Evolutionary conservation across 352 stramenopile genomes (phyloP).

Genomic region (Phytophthora idaei): DNA sequence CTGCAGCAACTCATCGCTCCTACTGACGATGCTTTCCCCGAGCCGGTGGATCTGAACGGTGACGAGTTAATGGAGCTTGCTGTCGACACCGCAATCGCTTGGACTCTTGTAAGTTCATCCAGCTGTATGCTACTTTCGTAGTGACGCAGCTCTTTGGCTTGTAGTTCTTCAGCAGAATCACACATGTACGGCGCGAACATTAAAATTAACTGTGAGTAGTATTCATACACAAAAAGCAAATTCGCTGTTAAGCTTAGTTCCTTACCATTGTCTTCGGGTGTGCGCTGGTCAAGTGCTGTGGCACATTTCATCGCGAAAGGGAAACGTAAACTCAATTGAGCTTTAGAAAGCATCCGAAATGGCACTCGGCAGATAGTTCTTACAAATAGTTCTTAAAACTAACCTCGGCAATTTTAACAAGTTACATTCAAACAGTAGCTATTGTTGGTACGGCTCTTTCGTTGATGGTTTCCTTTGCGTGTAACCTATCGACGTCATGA

Average conservation of each 20-base stretch:
- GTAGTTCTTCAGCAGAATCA: no score
- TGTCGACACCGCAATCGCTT: conserved; percentile 3
- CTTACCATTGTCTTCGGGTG: no score
- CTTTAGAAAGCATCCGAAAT: no score
- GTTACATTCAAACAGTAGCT: background rate
- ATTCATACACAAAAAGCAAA: no score
- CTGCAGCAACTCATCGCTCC: conserved; percentile 8
- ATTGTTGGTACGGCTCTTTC: background rate
- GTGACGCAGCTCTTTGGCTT: background rate
- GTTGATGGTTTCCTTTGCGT: background rate
- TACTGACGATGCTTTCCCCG: background rate
- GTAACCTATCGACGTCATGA: background rate
- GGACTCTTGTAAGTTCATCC: background rate
- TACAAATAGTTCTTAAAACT: no score
- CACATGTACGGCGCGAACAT: no score
- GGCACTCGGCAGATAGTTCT: no score
- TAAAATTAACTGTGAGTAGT: no score
- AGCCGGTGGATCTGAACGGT: background rate
- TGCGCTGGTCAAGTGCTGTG: no score
- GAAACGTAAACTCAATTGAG: no score
- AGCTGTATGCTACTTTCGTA: background rate
- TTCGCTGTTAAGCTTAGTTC: no score
- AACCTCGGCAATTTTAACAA: background rate
- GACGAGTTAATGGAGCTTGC: conserved; percentile 14
- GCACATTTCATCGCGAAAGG: no score